Percentiles rank a stretch among this genome's conserved stretches.
Evolutionary conservation across 2,329 filamentous ascomycete genomes (phyloP).

Genomic region (Moelleriella libera): DNA sequence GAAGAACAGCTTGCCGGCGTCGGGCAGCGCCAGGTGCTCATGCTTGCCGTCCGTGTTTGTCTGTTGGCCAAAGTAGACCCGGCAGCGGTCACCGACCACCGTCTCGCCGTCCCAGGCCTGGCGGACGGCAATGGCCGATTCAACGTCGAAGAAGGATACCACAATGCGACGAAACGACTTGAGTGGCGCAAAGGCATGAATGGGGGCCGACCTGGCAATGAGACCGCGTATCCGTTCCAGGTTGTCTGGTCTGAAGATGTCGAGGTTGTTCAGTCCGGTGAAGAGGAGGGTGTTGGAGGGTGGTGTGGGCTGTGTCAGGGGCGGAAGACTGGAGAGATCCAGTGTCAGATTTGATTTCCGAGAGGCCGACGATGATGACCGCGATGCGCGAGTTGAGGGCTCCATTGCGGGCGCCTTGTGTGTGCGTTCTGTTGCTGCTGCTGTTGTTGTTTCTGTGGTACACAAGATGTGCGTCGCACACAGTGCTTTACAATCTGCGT

Average conservation of each 20-base stretch:
- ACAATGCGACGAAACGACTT: conserved; percentile 75
- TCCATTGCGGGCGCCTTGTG: conserved; percentile 14
- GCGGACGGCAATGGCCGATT: conserved; percentile 57
- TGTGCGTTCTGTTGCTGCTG: conserved; percentile 1
- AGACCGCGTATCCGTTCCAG: conserved; percentile 60
- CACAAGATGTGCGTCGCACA: too few relatives aligned
- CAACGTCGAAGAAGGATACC: conserved; percentile 59
- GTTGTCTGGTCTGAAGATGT: conserved; percentile 63
- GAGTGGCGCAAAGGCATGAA: conserved; percentile 67
- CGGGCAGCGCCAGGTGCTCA: conserved; percentile 50
- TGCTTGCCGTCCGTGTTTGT: conserved; percentile 41
- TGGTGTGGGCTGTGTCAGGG: conserved; percentile 54
- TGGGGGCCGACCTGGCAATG: conserved; percentile 52
- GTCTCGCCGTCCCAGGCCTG: conserved; percentile 60
- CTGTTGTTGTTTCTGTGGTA: too few relatives aligned
- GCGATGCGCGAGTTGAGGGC: conserved; percentile 21
- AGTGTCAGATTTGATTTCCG: conserved; percentile 44
- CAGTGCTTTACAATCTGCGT: too few relatives aligned
- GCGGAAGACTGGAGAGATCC: conserved; percentile 60
- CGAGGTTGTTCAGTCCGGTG: conserved; percentile 60
- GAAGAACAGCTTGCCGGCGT: conserved; percentile 59
- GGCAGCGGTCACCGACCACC: conserved; percentile 54
- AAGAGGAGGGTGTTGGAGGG: conserved; percentile 76
- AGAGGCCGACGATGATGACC: conserved; percentile 30
- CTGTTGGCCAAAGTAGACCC: conserved; percentile 53